Base-by-base conservation (phyloP, 129 eudicot genomes). In the Silybum marianum region DNA sequence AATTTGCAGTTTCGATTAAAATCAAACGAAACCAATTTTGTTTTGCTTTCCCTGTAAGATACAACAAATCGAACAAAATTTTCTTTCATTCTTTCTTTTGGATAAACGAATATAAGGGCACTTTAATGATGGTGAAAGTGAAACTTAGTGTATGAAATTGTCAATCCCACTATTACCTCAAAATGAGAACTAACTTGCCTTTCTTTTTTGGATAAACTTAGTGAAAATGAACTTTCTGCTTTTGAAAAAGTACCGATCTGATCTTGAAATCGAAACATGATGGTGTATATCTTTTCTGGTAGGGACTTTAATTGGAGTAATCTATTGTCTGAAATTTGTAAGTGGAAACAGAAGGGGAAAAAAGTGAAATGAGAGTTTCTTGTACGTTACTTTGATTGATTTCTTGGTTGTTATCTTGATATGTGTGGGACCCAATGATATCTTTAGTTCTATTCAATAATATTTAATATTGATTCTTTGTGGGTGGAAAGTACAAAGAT, bases 401-500 rank as follows among this genome's bases (percentile, higher is more conserved):
- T 40, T 68, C 77, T 74, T 25, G 42, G 48, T 68, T 78, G 75
- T 26, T 68, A 78, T 78, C 72, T 60, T 81, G 83, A 71, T 71
- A 80, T 34, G 44, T 2, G 79, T 74, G 80, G 79, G 84, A 24
- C 78, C 79, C 80, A 23, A 36, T 58, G 48, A 66, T 65, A 66
- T 81, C 54, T 25, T 22, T 18, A 26, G 28, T 39, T 63, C 12
- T 39, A 3, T 74, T 69, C 3, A 66, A 42, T 81, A 65, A 42
- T 74, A 26, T 36, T 80, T 18, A 18, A 18, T 71, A 26, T 62
- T 24, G 60, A 42, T 78, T 42, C 54, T 79, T 78, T 44, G 23
- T 46, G 66, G 78, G 78, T 72, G 84, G 78, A 40, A 80, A 80
- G 65, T 72, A 36, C 78, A 80, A 25, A 25, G 30, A 80, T 72